Conservation (phyloP, 139 green algal genomes). For the Pleodorina starrii region DNA sequence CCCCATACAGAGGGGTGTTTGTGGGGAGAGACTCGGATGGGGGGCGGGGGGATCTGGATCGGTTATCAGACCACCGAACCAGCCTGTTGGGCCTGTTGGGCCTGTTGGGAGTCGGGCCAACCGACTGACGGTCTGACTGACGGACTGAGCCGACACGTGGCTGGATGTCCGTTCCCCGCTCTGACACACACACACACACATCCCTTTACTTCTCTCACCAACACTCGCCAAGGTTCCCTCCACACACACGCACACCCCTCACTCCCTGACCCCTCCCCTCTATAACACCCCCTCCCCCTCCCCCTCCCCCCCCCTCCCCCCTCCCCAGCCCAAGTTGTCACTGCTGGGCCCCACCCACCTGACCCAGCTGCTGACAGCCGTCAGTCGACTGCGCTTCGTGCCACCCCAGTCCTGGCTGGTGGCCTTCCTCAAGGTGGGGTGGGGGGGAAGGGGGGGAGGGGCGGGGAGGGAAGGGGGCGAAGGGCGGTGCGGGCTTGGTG, state of each 20-base stretch:
- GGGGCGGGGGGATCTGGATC: too few species aligned
- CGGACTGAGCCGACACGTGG: too few species aligned
- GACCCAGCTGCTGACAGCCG: slow-evolving; percentile 18
- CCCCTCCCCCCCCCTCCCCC: background rate
- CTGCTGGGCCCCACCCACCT: slow-evolving; percentile 16
- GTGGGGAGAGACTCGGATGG: too few species aligned
- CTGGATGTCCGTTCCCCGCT: too few species aligned
- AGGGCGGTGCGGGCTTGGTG: background rate
- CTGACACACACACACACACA: too few species aligned
- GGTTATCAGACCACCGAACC: too few species aligned
- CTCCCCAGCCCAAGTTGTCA: slow-evolving; percentile 30
- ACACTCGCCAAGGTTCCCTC: too few species aligned
- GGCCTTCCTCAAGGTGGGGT: slow-evolving; percentile 5
- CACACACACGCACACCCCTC: background rate
- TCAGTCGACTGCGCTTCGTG: slow-evolving; percentile 23
- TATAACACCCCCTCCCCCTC: background rate
- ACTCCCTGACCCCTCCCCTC: background rate
- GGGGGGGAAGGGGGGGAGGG: background rate
- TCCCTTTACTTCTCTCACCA: too few species aligned
- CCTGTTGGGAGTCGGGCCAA: too few species aligned
- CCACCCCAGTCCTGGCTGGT: slow-evolving; percentile 37
- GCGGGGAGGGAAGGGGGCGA: background rate
- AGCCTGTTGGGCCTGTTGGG: too few species aligned
- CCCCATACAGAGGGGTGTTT: too few species aligned
- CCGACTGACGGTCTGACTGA: too few species aligned